Conservation (phyloP, 2,329 filamentous ascomycete genomes). For the Colletotrichum sidae region DNA sequence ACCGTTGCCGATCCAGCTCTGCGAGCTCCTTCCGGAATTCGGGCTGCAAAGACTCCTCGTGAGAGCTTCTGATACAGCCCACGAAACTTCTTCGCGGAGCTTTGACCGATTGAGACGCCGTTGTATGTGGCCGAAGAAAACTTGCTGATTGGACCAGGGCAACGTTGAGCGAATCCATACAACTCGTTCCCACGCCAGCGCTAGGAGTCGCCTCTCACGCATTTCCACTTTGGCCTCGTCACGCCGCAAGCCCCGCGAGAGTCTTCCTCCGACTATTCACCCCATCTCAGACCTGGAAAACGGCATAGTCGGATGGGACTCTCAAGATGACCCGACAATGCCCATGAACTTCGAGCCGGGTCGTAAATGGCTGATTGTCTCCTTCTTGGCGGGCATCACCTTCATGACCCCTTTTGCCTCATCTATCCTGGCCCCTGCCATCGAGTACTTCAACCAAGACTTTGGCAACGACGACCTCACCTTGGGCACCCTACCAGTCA, state of each 20-base stretch:
- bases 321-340: constrained; percentile 66
- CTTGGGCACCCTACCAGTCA: constrained; percentile 65
- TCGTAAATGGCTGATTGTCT: constrained; percentile 69
- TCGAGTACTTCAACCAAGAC: constrained; percentile 55
- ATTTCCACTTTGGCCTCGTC: constrained; percentile 41
- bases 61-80: too few species aligned
- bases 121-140: background rate
- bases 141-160: constrained; percentile 3
- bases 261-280: constrained; percentile 49
- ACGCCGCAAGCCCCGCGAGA: constrained; percentile 42
- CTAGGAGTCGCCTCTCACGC: constrained; percentile 42
- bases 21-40: too few species aligned
- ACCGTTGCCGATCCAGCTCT: too few species aligned
- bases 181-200: constrained; percentile 37
- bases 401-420: constrained; percentile 75
- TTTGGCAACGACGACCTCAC: constrained; percentile 56
- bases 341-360: constrained; percentile 67
- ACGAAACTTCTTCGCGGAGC: too few species aligned
- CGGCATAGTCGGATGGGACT: constrained; percentile 71
- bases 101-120: too few species aligned
- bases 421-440: constrained; percentile 67
- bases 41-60: background rate
- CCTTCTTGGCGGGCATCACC: constrained; percentile 69
- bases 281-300: constrained; percentile 63
- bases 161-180: constrained; percentile 19